Percentiles rank a stretch among this genome's conserved stretches.
Evolutionary conservation across 2,329 filamentous ascomycete species (phyloP).

Genomic region (Bipolaris victoriae): DNA sequence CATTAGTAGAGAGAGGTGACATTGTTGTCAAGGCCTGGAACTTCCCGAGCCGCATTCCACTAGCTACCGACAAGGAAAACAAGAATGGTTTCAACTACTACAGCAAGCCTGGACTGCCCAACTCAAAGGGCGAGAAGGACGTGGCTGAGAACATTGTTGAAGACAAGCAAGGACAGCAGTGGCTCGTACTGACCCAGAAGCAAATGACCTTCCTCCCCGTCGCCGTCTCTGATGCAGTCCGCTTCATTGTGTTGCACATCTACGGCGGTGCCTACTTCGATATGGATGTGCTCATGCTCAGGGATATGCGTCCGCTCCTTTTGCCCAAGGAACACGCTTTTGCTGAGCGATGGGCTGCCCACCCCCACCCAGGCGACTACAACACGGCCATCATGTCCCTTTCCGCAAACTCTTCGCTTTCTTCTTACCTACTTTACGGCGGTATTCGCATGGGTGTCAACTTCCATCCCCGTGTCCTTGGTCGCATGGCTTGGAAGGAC

Average conservation of each 20-base stretch:
- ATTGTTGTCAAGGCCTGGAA: conserved; percentile 61
- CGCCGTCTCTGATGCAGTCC: conserved; percentile 62
- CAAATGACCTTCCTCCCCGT: conserved; percentile 65
- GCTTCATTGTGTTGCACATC: conserved; percentile 62
- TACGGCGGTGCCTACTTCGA: conserved; percentile 63
- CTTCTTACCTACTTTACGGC: conserved; percentile 61
- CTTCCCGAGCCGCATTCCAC: conserved; percentile 59
- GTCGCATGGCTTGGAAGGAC: conserved; percentile 64
- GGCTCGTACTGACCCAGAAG: conserved; percentile 60
- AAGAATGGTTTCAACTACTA: conserved; percentile 59
- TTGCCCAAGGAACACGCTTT: conserved; percentile 59
- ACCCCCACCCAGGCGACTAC: conserved; percentile 61
- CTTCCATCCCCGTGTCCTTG: conserved; percentile 62
- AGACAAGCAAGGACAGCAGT: conserved; percentile 58
- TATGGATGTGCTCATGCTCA: conserved; percentile 62
- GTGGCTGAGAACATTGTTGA: conserved; percentile 61
- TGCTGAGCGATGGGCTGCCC: conserved; percentile 62
- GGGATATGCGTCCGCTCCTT: conserved; percentile 62
- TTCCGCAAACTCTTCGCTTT: conserved; percentile 61
- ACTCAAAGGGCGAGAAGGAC: conserved; percentile 49
- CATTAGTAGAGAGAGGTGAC: conserved; percentile 61
- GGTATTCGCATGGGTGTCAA: conserved; percentile 65
- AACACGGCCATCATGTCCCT: conserved; percentile 64
- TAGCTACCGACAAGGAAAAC: conserved; percentile 57
- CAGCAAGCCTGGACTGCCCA: conserved; percentile 54